These are phyloP conservation scores for Dendrobium nobile DNA, from an alignment of 106 monocot species.

Conservation along the genomic window DNA sequence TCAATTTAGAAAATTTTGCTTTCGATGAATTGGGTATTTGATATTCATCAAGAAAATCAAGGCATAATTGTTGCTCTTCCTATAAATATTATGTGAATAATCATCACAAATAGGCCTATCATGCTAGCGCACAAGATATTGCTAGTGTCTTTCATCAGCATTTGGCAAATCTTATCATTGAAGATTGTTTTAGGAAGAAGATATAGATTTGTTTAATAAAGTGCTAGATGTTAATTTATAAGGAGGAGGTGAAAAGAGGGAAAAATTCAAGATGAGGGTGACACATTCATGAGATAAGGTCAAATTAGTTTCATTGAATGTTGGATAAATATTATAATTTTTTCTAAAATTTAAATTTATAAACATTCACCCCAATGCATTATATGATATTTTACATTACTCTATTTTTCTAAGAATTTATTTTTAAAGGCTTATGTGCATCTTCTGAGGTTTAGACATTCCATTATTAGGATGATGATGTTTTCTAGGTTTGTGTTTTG, in stretches of 20 bases:
- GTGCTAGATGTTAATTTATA: too few species aligned
- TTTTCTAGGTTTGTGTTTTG: not conserved
- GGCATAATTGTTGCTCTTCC: not conserved
- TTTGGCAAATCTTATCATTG: not conserved
- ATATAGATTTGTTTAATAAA: not conserved
- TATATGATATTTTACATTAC: too few species aligned
- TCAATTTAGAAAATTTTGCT: not conserved
- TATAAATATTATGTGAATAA: not conserved
- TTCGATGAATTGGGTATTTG: not conserved
- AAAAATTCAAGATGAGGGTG: too few species aligned
- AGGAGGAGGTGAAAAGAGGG: too few species aligned
- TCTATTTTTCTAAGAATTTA: too few species aligned
- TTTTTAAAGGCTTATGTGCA: too few species aligned
- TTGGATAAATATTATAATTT: too few species aligned
- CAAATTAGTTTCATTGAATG: too few species aligned
- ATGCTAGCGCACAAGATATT: not conserved
- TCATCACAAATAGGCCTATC: not conserved
- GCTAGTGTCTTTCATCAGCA: not conserved
- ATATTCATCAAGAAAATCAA: not conserved
- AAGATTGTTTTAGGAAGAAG: not conserved
- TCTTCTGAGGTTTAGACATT: too few species aligned
- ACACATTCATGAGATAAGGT: too few species aligned
- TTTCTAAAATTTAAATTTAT: too few species aligned
- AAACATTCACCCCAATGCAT: too few species aligned
- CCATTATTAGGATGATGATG: not conserved